Evolutionary conservation across 2,329 filamentous ascomycete genomes (phyloP).

Genomic region (Tolypocladium tundrense): DNA sequence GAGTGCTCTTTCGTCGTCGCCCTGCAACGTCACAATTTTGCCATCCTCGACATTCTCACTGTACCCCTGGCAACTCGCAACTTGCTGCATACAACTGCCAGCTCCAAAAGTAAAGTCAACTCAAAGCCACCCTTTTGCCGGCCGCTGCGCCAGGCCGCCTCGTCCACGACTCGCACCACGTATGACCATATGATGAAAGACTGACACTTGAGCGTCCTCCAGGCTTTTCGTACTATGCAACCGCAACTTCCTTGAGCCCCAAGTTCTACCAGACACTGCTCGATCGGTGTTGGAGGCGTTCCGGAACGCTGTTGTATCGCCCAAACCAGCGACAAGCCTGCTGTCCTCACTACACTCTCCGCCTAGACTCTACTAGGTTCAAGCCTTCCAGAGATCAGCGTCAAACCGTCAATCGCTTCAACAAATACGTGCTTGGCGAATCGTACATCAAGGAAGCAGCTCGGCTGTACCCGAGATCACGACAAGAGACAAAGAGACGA

Average conservation of each 20-base stretch:
- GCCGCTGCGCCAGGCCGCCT: not conserved
- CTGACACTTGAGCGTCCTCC: slow-evolving; percentile 9
- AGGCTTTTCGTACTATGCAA: slow-evolving; percentile 68
- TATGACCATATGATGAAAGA: slow-evolving; percentile 9
- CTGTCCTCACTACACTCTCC: slow-evolving; percentile 84
- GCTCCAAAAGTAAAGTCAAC: not conserved
- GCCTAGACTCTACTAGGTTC: slow-evolving; percentile 56
- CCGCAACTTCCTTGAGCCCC: slow-evolving; percentile 49
- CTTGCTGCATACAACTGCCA: not conserved
- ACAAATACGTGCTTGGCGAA: slow-evolving; percentile 59
- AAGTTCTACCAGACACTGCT: slow-evolving; percentile 62
- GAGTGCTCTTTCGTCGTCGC: slow-evolving; percentile 9
- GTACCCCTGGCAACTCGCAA: not conserved
- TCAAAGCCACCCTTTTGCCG: not conserved
- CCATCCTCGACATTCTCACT: not conserved
- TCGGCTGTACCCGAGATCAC: slow-evolving; percentile 54
- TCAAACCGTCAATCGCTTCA: slow-evolving; percentile 68
- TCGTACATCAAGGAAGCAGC: slow-evolving; percentile 55
- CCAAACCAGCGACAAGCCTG: slow-evolving; percentile 72
- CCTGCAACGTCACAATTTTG: not conserved
- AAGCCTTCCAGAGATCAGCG: slow-evolving; percentile 62
- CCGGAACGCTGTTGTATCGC: slow-evolving; percentile 61
- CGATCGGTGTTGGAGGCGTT: slow-evolving; percentile 70
- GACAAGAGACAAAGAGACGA: slow-evolving; percentile 52
- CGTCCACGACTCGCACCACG: not conserved